A percentile compares a stretch with the other conserved stretches of the same genome.
These are phyloP conservation scores for Saxispiralis lemnorum DNA, from an alignment of 495 filamentous ascomycete species.

Conservation along the genomic window DNA sequence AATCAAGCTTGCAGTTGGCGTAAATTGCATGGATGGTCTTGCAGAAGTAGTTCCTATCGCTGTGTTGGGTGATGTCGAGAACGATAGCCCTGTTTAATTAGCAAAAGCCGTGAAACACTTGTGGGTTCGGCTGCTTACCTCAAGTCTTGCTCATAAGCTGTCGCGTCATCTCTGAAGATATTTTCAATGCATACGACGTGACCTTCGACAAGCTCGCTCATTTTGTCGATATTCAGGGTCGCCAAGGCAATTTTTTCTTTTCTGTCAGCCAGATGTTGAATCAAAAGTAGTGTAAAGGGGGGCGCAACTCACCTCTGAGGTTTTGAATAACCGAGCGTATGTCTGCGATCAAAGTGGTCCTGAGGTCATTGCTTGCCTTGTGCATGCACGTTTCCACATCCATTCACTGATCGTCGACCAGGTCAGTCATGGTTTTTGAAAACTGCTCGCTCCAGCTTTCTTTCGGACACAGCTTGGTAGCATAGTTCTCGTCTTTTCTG, in stretches of 20 bases:
- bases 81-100: not conserved
- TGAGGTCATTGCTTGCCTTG: not conserved
- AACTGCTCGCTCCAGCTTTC: conserved; percentile 10
- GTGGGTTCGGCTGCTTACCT: not conserved
- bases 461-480: not conserved
- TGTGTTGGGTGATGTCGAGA: not conserved
- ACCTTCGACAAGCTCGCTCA: not conserved
- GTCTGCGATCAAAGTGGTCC: not conserved
- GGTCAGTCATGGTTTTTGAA: not conserved
- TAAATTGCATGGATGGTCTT: not conserved
- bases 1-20: not conserved
- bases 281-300: too few relatives aligned
- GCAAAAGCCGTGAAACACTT: not conserved
- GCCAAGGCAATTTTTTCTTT: not conserved
- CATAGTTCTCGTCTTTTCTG: conserved; percentile 6
- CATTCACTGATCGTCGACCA: not conserved
- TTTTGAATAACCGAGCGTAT: not conserved
- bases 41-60: not conserved
- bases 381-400: not conserved
- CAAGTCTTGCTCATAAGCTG: not conserved
- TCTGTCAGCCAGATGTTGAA: too few relatives aligned
- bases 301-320: not conserved
- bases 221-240: not conserved
- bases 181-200: not conserved
- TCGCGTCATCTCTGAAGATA: not conserved